phyloP scores from a whole-genome alignment of 2,329 filamentous ascomycete species.

The Ophiostoma populinum region DNA sequence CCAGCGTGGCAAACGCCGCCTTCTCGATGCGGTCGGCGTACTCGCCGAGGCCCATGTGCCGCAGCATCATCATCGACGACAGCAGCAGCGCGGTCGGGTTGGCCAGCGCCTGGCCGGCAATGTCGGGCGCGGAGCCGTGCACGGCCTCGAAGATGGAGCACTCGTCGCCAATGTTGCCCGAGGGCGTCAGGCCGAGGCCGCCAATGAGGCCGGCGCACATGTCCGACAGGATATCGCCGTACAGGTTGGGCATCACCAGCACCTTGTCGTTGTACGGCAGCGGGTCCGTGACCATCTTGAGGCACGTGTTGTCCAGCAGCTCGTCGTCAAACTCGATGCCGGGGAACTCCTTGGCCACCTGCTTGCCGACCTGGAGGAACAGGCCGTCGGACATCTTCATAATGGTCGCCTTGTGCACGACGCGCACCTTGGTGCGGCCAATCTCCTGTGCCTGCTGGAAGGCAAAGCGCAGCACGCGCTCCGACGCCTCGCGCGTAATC shows the following conservation, averaged over 20 bases:
- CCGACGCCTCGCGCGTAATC: constrained; percentile 85
- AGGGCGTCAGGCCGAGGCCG: constrained; percentile 90
- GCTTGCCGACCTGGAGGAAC: constrained; percentile 73
- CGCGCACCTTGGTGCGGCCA: constrained; percentile 90
- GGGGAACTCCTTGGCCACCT: constrained; percentile 90
- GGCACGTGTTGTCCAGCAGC: constrained; percentile 96
- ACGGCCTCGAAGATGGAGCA: constrained; percentile 99
- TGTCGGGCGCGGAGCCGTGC: constrained; percentile 55
- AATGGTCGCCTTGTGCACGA: constrained; percentile 99
- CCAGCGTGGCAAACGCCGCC: constrained; percentile 86
- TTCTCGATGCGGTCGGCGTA: constrained; percentile 80
- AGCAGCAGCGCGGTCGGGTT: constrained; percentile 95
- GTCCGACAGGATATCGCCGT: constrained; percentile 98
- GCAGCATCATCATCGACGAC: constrained; percentile 97
- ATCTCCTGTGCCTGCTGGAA: constrained; percentile 95
- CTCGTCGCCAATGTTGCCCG: constrained; percentile 96
- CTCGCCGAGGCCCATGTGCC: constrained; percentile 83
- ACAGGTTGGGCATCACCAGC: constrained; percentile 93
- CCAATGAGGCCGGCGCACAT: constrained; percentile 98
- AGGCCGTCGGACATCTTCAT: constrained; percentile 99
- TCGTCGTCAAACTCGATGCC: constrained; percentile 93
- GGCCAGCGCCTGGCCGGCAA: constrained; percentile 67
- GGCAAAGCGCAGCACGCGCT: constrained; percentile 90
- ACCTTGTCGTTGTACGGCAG: constrained; percentile 98
- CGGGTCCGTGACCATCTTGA: constrained; percentile 97